These are phyloP conservation scores for Cenococcum geophilum DNA, from an alignment of 495 filamentous ascomycete species.

Conservation along the genomic window DNA sequence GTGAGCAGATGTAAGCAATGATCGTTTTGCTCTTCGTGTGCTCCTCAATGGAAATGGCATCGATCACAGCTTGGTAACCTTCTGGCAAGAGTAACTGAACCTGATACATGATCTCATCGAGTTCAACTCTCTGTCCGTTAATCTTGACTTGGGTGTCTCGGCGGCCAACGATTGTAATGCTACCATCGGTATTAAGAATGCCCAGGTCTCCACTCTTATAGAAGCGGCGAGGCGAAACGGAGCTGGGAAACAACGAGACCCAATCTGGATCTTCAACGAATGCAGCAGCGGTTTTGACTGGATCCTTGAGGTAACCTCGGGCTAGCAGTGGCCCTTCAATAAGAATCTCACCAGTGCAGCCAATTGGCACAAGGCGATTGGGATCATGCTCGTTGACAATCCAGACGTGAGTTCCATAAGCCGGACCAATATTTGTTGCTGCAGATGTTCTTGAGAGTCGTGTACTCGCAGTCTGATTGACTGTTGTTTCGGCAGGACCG, in stretches of 20 bases:
- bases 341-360: constrained; percentile 45
- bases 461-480: constrained; percentile 11
- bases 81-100: constrained; percentile 10
- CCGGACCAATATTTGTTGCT: constrained; percentile 42
- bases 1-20: constrained; percentile 11
- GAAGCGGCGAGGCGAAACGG: constrained; percentile 25
- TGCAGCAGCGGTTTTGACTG: constrained; percentile 29
- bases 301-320: constrained; percentile 38
- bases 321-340: constrained; percentile 44
- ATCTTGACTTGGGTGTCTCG: constrained; percentile 47
- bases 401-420: constrained; percentile 23
- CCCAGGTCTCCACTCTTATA: constrained; percentile 43
- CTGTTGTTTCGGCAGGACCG: constrained; percentile 18
- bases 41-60: constrained; percentile 9
- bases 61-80: constrained; percentile 8
- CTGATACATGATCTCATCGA: constrained; percentile 38
- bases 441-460: constrained; percentile 18
- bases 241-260: constrained; percentile 6
- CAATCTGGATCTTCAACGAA: constrained; percentile 33
- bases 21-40: constrained; percentile 12
- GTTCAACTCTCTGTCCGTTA: constrained; percentile 44
- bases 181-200: constrained; percentile 37
- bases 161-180: constrained; percentile 40
- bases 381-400: constrained; percentile 39
- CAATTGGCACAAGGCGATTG: constrained; percentile 40